These are phyloP conservation scores for Thalassiosira allenii DNA, from an alignment of 352 stramenopile species.

Conservation along the genomic window DNA sequence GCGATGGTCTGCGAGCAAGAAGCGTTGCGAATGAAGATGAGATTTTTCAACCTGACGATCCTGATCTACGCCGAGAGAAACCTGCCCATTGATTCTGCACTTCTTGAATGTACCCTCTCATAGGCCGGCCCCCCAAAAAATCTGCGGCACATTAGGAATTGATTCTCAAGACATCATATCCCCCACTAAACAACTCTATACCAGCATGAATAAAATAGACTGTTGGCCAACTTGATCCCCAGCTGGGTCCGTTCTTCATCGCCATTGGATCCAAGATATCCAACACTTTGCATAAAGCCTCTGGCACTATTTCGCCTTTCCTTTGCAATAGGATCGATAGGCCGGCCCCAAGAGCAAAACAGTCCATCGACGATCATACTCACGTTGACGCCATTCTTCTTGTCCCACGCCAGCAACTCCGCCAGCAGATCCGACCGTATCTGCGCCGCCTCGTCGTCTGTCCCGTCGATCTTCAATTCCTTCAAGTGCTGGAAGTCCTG, in stretches of 20 bases:
- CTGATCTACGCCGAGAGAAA: background rate
- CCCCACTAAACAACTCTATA: no score
- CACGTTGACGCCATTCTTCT: constrained; percentile 29
- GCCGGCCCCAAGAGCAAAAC: background rate
- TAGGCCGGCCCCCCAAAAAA: no score
- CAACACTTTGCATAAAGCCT: background rate
- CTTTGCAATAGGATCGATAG: no score
- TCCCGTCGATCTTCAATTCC: background rate
- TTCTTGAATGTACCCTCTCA: no score
- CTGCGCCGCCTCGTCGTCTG: background rate
- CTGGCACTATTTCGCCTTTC: background rate
- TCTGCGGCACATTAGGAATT: no score
- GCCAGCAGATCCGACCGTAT: constrained; percentile 20
- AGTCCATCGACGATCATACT: background rate
- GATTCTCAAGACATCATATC: no score
- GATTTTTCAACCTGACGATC: background rate
- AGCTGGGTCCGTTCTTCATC: no score
- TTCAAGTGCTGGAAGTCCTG: constrained; percentile 23
- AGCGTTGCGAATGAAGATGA: background rate
- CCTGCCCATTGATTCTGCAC: no score
- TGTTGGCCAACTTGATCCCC: no score
- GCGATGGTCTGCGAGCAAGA: background rate
- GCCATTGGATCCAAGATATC: no score
- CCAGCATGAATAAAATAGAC: no score
- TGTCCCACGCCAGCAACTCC: constrained; percentile 34